Conservation (phyloP, 768 basidiomycete species). For the Boletus sp. region DNA sequence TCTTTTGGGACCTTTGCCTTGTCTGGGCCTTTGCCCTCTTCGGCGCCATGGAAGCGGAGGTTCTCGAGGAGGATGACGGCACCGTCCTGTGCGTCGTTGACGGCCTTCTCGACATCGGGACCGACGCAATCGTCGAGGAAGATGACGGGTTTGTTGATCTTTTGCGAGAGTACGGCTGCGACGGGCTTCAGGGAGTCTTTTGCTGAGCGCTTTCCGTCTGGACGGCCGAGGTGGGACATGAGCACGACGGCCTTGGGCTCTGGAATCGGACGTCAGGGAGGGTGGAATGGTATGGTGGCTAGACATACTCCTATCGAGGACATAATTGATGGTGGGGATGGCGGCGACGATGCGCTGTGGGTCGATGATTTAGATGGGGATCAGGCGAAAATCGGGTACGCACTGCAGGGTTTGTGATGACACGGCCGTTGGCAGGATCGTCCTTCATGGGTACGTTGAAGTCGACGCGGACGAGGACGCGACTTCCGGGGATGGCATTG, state of each 20-base stretch:
- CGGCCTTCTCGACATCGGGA: slow-evolving; percentile 75
- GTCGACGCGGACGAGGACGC: slow-evolving; percentile 92
- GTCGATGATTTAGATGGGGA: slow-evolving; percentile 6
- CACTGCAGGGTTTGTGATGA: slow-evolving; percentile 97
- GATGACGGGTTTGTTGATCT: slow-evolving; percentile 57
- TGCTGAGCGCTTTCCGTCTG: slow-evolving; percentile 84
- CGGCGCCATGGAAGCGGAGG: slow-evolving; percentile 96
- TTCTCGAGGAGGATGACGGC: slow-evolving; percentile 93
- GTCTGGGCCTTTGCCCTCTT: slow-evolving; percentile 96
- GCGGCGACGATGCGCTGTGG: slow-evolving; percentile 93
- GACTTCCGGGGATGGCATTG: slow-evolving; percentile 72
- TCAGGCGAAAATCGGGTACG: slow-evolving; percentile 34
- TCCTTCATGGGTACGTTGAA: slow-evolving; percentile 94
- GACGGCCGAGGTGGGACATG: slow-evolving; percentile 98
- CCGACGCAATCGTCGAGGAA: slow-evolving; percentile 90
- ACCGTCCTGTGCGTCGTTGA: slow-evolving; percentile 57
- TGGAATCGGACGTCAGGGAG: slow-evolving; percentile 27
- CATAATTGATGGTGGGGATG: slow-evolving; percentile 92
- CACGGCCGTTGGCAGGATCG: slow-evolving; percentile 62
- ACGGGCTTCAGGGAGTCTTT: slow-evolving; percentile 94
- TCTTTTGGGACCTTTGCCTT: slow-evolving; percentile 92
- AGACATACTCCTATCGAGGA: slow-evolving; percentile 72
- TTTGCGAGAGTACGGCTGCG: slow-evolving; percentile 56
- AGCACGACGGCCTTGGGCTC: slow-evolving; percentile 82
- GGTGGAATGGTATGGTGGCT: neutral